These are phyloP conservation scores for Globisporangium heterothallicum DNA, from an alignment of 352 stramenopile species.

Conservation along the genomic window DNA sequence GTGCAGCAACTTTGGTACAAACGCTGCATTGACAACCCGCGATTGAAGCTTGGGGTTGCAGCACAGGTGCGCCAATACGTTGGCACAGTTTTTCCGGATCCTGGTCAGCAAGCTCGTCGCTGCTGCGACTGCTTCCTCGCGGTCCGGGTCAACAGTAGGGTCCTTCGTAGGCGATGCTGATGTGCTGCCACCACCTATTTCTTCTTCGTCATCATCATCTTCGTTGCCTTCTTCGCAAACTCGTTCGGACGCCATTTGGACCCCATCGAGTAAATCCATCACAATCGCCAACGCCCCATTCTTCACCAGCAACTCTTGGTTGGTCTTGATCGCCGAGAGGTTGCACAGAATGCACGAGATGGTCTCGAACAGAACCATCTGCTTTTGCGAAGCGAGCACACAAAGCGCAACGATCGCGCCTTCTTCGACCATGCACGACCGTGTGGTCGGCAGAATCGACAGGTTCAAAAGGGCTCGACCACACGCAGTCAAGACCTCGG, in stretches of 20 bases:
- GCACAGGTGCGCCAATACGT: conserved; percentile 59
- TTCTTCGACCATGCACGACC: conserved; percentile 67
- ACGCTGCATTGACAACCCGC: conserved; percentile 43
- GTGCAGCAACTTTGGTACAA: conserved; percentile 47
- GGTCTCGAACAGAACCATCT: conserved; percentile 36
- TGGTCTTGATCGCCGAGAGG: conserved; percentile 50
- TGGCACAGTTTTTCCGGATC: conserved; percentile 62
- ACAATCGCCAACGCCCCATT: conserved; percentile 45
- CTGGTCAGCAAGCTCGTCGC: conserved; percentile 18
- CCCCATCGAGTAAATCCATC: conserved; percentile 31
- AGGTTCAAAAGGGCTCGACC: conserved; percentile 69
- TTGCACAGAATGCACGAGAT: conserved; percentile 57
- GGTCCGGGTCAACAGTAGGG: background rate
- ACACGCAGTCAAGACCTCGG: conserved; percentile 25
- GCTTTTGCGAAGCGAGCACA: conserved; percentile 31
- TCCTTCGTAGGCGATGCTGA: conserved; percentile 2
- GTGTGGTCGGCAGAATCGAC: conserved; percentile 73
- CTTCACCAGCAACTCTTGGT: conserved; percentile 58
- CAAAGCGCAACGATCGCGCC: conserved; percentile 51
- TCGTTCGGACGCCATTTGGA: conserved; percentile 23
- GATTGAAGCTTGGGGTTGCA: conserved; percentile 68
- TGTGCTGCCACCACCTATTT: background rate
- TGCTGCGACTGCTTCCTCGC: conserved; percentile 18
- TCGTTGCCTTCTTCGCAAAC: conserved; percentile 13
- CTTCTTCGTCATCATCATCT: conserved; percentile 7